A percentile compares a stretch with the other conserved stretches of the same genome.
phyloP scores from a whole-genome alignment of 75 land plant species.

The Ceratopteris richardii region DNA sequence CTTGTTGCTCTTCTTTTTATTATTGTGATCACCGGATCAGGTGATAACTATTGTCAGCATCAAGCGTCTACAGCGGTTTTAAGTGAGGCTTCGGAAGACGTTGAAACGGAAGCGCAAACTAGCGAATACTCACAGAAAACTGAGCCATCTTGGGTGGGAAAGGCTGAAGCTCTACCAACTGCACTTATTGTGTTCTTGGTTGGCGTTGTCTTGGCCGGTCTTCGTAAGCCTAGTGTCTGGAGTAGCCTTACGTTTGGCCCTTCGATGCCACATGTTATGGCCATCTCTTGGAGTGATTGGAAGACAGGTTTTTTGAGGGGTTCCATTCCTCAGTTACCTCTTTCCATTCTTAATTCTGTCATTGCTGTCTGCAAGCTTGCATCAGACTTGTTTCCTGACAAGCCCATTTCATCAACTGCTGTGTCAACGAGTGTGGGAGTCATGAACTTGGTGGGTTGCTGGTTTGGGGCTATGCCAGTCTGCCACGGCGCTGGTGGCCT shows the following conservation, averaged over 20 bases:
- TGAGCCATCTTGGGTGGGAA: background rate
- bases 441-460: constrained; percentile 80
- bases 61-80: background rate
- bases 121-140: background rate
- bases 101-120: no score
- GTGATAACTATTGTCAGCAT: constrained; percentile 11
- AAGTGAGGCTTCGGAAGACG: background rate
- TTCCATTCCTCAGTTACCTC: constrained; percentile 76
- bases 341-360: constrained; percentile 77
- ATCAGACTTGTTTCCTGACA: constrained; percentile 62
- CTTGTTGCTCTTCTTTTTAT: constrained; percentile 41
- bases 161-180: constrained; percentile 40
- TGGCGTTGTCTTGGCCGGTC: constrained; percentile 51
- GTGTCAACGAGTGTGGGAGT: constrained; percentile 75
- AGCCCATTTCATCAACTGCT: constrained; percentile 36
- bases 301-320: constrained; percentile 67
- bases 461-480: constrained; percentile 87
- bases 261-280: constrained; percentile 32
- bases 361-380: constrained; percentile 83
- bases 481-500: constrained; percentile 94
- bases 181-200: constrained; percentile 66
- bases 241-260: constrained; percentile 57
- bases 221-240: constrained; percentile 51
- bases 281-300: constrained; percentile 60
- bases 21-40: constrained; percentile 56